Conservation (phyloP, 2,329 filamentous ascomycete genomes). For the Fusarium dimerum region DNA sequence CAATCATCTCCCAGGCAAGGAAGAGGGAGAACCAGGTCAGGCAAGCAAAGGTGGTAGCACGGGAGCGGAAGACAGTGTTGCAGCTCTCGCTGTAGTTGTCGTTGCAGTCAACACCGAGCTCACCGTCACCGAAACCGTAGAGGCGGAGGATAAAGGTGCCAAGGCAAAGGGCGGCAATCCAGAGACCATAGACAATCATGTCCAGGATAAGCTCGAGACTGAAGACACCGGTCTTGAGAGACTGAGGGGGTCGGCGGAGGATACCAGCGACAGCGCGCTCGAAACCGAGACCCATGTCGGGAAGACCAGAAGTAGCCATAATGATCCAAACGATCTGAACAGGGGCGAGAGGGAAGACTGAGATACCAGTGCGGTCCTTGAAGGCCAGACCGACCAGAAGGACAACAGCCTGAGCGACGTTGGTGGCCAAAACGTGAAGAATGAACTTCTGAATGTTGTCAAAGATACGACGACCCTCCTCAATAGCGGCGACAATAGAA, state of each 20-base stretch:
- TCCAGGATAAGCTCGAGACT: constrained; percentile 66
- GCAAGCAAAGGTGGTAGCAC: constrained; percentile 72
- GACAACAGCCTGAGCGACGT: constrained; percentile 70
- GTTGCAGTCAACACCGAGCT: constrained; percentile 64
- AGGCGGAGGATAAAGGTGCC: constrained; percentile 64
- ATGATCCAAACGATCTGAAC: constrained; percentile 83
- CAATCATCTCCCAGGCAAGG: constrained; percentile 77
- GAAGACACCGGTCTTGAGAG: constrained; percentile 63
- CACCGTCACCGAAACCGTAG: constrained; percentile 62
- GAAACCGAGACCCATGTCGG: constrained; percentile 77
- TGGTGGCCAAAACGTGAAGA: constrained; percentile 68
- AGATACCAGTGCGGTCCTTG: constrained; percentile 64
- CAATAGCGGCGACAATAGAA: constrained; percentile 69
- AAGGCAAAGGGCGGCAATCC: constrained; percentile 66
- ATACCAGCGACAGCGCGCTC: constrained; percentile 71
- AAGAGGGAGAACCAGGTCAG: constrained; percentile 77
- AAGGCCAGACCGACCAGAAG: constrained; percentile 72
- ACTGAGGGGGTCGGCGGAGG: constrained; percentile 67
- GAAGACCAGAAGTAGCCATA: constrained; percentile 74
- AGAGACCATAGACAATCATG: constrained; percentile 68
- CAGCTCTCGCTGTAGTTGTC: constrained; percentile 54
- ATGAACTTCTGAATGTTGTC: constrained; percentile 79
- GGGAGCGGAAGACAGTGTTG: constrained; percentile 67
- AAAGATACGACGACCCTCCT: constrained; percentile 71
- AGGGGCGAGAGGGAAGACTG: constrained; percentile 72